Conservation (phyloP, 2,329 filamentous ascomycete species). For the Diaporthe velutina region DNA sequence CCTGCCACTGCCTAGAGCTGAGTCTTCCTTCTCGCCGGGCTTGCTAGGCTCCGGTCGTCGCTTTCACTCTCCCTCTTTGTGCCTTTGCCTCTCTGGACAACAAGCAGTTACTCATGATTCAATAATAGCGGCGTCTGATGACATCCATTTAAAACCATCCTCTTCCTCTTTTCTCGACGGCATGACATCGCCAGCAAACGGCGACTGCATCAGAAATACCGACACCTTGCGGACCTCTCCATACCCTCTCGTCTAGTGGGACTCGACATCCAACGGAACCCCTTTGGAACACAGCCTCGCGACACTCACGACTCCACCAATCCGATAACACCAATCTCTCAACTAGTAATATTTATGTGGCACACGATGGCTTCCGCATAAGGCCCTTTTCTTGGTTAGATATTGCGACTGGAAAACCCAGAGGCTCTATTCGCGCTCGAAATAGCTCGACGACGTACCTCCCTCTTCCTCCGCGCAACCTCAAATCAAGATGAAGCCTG, state of each 20-base stretch:
- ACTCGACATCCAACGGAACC: conserved; percentile 24
- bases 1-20: conserved; percentile 38
- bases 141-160: conserved; percentile 27
- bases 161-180: conserved; percentile 27
- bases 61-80: conserved; percentile 25
- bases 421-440: conserved; percentile 37
- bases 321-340: conserved; percentile 4
- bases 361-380: conserved; percentile 37
- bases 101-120: conserved; percentile 39
- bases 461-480: conserved; percentile 24
- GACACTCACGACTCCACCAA: conserved; percentile 21
- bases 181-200: conserved; percentile 38
- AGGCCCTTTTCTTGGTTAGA: conserved; percentile 34
- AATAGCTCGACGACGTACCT: conserved; percentile 39
- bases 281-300: conserved; percentile 20
- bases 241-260: conserved; percentile 21
- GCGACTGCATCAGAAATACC: conserved; percentile 37
- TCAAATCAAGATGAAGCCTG: conserved; percentile 69
- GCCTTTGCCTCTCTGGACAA: conserved; percentile 29
- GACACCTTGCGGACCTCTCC: conserved; percentile 36
- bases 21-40: conserved; percentile 27
- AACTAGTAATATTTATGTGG: conserved; percentile 36
- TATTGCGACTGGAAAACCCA: conserved; percentile 26
- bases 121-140: conserved; percentile 34
- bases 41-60: conserved; percentile 37